Evolutionary conservation across 2,329 filamentous ascomycete species (phyloP), one percentile per base, ranked within the genome.

Genomic region (Pseudophaeomoniella oleicola): DNA sequence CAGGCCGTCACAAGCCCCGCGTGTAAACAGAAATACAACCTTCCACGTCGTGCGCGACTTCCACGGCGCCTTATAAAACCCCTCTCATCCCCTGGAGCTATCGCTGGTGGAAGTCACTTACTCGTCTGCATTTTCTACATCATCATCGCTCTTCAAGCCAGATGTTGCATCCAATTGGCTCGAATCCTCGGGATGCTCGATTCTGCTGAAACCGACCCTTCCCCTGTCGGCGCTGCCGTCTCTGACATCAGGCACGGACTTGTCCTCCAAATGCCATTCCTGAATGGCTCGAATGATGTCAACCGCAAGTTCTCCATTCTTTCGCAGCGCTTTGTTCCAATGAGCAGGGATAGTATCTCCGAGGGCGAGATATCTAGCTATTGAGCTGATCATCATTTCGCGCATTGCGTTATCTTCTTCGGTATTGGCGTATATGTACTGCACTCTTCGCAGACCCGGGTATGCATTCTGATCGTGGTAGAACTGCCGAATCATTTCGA

Each of bases 301-400:
- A 30, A 72, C 68, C 2, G 67, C 67, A 36, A 72, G 50, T 46
- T 70, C 64, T 0, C 68, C 68, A 43, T 72, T 70, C 54, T 66
- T 66, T 47, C 62, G 54, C 35, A 72, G 51, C 4, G 68, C 68
- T 47, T 64, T 66, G 45, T 68, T 67, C 68, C 68, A 72, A 45
- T 71, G 66, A 22, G 51, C 44, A 1, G 68, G 68, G 30, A 72
- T 66, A 9, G 55, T 12, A 15, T 68, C 62, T 37, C 59, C 57
- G 1, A 67, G 52, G 2, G 67, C 64, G 44, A 72, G 54, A 50
- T 68, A 61, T 34, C 68, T 52, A 27, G 68, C 67, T 2, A 71
- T 58, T 18, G 57, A 56, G 31, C 58, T 55, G 34, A 68, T 62
- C 39, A 67, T 58, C 57, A 67, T 60, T 42, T 63, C 58, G 18